These are phyloP conservation scores for Corymbia calophylla DNA, from an alignment of 441 rosid genomes.

Conservation along the genomic window DNA sequence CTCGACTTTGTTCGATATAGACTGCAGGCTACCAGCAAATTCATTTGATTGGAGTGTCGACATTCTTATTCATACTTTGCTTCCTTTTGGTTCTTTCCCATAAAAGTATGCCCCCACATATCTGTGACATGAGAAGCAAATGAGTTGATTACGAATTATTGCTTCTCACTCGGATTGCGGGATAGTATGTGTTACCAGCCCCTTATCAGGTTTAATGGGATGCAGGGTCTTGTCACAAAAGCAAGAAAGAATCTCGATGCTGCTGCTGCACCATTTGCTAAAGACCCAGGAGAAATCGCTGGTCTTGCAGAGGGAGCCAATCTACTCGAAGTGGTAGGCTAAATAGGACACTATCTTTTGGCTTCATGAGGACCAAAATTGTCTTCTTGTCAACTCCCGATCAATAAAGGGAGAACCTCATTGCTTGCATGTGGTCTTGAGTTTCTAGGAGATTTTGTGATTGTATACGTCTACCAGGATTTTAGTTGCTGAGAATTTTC, in stretches of 20 bases:
- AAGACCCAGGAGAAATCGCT: conserved; percentile 46
- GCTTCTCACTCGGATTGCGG: not conserved
- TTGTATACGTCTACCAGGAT: not conserved
- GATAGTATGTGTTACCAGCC: not conserved
- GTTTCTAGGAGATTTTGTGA: not conserved
- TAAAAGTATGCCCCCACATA: not conserved
- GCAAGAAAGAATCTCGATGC: conserved; percentile 86
- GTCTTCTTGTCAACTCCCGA: not conserved
- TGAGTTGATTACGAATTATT: not conserved
- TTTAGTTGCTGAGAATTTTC: conserved; percentile 1
- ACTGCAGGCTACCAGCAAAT: not conserved
- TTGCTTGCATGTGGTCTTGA: not conserved
- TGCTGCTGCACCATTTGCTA: conserved; percentile 81
- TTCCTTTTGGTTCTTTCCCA: not conserved
- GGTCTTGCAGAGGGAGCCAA: conserved; percentile 85
- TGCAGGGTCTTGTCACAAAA: conserved; percentile 88
- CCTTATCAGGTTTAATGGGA: not conserved
- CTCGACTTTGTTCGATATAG: not conserved
- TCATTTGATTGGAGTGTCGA: not conserved
- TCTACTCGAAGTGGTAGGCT: conserved; percentile 83
- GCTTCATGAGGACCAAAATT: not conserved
- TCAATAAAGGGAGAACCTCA: not conserved
- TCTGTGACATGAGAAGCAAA: not conserved
- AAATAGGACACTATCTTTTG: conserved; percentile 4
- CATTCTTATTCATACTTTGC: not conserved